Evolutionary conservation across 2,329 filamentous ascomycete genomes (phyloP), one percentile per base, ranked within the genome.

Genomic region (Colletotrichum falcatum): DNA sequence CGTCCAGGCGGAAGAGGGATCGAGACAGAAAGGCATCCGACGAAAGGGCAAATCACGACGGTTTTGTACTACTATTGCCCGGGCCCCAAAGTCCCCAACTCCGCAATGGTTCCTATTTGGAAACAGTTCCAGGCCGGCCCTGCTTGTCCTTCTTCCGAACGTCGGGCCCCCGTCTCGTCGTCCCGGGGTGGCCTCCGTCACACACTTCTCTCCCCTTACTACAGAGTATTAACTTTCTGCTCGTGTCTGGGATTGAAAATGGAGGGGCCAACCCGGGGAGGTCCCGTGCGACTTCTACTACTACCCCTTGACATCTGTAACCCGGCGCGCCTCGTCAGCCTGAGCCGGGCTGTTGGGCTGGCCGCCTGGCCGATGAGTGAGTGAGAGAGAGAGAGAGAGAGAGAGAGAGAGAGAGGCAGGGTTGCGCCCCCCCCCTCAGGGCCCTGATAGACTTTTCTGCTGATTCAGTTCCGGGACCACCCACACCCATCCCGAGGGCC

Each of bases 161-260:
- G 30, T 37, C 20, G 6, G 49, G 53, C 7, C 23, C 53, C 48
- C 39, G 59, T 53, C 37, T 49, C 33, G 18, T 46, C 37, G 11
- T 55, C 37, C 20, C 16, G 35, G 28, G 30, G 53, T 37, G 46
- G 48, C 37, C 42, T 33, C 49, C 42, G 18, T 9, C 28, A 18
- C 18, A n/a, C n/a, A n/a, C n/a, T n/a, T n/a, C 56, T 60, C 56
- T 60, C 51, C 67, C 64, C 67, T 62, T 67, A 67, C 59, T 63
- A 56, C 54, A 37, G 30, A 62, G 64, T 46, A 67, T 58, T n/a
- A n/a, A 26, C 51, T 70, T 70, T 70, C 23, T 66, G 46, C 44
- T 54, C 46, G 64, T 66, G 67, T 70, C 67, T 70, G 67, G 64
- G 67, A 70, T 70, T 70, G 58, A 67, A 70, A 51, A n/a, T n/a